A percentile compares a stretch with the other conserved stretches of the same genome.
These are phyloP conservation scores for Drechslerella stenobrocha DNA, from an alignment of 2,329 filamentous ascomycete genomes.

Conservation along the genomic window DNA sequence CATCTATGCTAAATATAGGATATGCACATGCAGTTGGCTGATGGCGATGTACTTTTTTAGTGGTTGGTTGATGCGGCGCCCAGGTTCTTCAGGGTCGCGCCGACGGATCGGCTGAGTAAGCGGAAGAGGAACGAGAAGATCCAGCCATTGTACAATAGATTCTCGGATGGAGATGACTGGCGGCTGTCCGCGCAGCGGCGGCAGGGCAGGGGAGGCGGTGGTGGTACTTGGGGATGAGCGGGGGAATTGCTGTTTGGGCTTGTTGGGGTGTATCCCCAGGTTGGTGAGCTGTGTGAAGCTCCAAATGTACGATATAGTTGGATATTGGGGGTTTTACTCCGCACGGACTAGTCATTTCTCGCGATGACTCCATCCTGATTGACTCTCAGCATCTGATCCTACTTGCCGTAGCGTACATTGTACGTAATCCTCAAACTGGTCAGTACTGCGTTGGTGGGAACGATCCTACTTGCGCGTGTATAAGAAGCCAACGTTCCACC, in stretches of 20 bases:
- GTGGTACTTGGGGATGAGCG: conserved; percentile 77
- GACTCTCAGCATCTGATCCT: conserved; percentile 1
- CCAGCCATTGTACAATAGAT: conserved; percentile 91
- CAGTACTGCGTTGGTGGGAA: not conserved
- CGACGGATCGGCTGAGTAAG: conserved; percentile 82
- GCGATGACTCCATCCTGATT: not conserved
- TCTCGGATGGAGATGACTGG: conserved; percentile 92
- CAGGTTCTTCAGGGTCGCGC: conserved; percentile 96
- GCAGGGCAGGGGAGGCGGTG: conserved; percentile 78
- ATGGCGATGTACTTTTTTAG: conserved; percentile 51
- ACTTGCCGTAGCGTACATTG: not conserved
- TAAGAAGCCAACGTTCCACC: not conserved
- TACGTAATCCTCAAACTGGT: no score
- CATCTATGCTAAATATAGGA: conserved; percentile 2
- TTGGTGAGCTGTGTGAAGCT: no score
- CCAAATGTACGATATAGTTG: not conserved
- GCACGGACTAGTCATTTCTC: not conserved
- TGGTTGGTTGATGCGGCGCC: conserved; percentile 94
- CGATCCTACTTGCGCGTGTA: conserved; percentile 9
- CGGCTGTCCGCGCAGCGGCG: conserved; percentile 83
- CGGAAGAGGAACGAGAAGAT: conserved; percentile 92
- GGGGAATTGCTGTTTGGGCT: not conserved
- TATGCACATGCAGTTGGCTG: not conserved
- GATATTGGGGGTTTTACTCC: not conserved
- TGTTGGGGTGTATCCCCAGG: not conserved